Conservation (phyloP, 345 rosid genomes). For the Anastatica hierochuntica region DNA sequence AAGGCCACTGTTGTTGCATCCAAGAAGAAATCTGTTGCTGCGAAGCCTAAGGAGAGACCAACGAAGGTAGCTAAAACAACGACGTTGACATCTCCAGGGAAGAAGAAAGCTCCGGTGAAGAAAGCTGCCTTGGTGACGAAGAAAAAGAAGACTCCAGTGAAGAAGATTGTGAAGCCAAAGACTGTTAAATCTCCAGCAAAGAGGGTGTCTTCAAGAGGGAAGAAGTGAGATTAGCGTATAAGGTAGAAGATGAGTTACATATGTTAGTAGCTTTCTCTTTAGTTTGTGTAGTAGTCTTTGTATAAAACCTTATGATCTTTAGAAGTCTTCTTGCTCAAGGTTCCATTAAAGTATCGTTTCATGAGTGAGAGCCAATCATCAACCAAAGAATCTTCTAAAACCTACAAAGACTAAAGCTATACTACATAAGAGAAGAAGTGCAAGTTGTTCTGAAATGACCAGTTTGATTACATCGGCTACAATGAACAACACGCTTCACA, state of each 20-base stretch:
- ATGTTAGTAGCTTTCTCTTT: conserved; percentile 1
- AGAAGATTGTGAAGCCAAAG: conserved; percentile 45
- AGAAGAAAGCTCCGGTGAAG: no score
- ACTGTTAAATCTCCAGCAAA: conserved; percentile 55
- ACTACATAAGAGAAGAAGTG: conserved; percentile 67
- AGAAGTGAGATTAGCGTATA: conserved; percentile 23
- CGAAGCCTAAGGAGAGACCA: conserved; percentile 39
- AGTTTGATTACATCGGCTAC: conserved; percentile 80
- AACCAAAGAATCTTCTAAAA: conserved; percentile 8
- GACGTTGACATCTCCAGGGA: conserved; percentile 49
- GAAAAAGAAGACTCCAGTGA: conserved; percentile 52
- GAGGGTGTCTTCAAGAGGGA: conserved; percentile 30
- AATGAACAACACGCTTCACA: conserved; percentile 69
- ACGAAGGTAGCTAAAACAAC: conserved; percentile 49
- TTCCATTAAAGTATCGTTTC: no score
- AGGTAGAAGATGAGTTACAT: background rate
- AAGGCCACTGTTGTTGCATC: conserved; percentile 9
- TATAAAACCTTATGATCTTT: conserved; percentile 19
- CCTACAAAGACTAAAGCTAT: background rate
- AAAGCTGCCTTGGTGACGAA: conserved; percentile 25
- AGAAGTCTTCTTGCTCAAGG: background rate
- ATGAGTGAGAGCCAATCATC: no score
- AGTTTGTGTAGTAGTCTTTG: conserved; percentile 14
- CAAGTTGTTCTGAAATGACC: conserved; percentile 99
- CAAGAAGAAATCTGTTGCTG: conserved; percentile 31